A percentile compares a stretch with the other conserved stretches of the same genome.
Conservation (phyloP, 352 stramenopile species). For the Phytophthora fragariae region DNA sequence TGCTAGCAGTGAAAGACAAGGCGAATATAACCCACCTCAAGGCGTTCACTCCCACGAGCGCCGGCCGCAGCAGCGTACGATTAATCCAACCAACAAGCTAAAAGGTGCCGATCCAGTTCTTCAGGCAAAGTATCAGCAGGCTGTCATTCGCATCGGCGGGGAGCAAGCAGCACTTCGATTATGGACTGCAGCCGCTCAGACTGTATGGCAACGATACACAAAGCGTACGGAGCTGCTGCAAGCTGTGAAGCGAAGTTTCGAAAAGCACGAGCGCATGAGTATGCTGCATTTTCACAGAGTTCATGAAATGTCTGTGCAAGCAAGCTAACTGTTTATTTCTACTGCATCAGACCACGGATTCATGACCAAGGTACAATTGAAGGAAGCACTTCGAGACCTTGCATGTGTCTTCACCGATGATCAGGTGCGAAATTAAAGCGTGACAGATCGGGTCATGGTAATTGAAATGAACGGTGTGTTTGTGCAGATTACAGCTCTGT, state of each 20-base stretch:
- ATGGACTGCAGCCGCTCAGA: slow-evolving; percentile 45
- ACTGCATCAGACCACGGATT: slow-evolving; percentile 40
- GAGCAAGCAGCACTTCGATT: slow-evolving; percentile 40
- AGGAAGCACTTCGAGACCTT: slow-evolving; percentile 59
- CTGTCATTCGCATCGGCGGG: slow-evolving; percentile 45
- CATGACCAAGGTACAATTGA: slow-evolving; percentile 62
- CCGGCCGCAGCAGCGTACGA: slow-evolving; percentile 3
- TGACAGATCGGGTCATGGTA: background rate
- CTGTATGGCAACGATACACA: slow-evolving; percentile 49
- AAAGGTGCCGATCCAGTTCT: slow-evolving; percentile 20
- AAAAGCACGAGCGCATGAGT: slow-evolving; percentile 63
- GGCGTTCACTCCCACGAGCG: background rate
- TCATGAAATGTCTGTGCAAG: background rate
- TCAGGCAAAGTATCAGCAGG: slow-evolving; percentile 51
- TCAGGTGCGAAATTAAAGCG: slow-evolving; percentile 41
- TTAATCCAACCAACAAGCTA: background rate
- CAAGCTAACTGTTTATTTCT: slow-evolving; percentile 2
- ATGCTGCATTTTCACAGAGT: slow-evolving; percentile 8
- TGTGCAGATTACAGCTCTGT: slow-evolving; percentile 52
- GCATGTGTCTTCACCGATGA: slow-evolving; percentile 67
- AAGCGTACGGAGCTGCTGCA: slow-evolving; percentile 63
- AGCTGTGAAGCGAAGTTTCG: slow-evolving; percentile 61
- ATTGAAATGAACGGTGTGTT: background rate
- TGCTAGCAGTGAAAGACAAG: background rate
- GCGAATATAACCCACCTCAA: background rate